Percentiles rank a stretch among this genome's conserved stretches.
Evolutionary conservation across 306 rosid genomes (phyloP).

Genomic region (Vigna radiata): DNA sequence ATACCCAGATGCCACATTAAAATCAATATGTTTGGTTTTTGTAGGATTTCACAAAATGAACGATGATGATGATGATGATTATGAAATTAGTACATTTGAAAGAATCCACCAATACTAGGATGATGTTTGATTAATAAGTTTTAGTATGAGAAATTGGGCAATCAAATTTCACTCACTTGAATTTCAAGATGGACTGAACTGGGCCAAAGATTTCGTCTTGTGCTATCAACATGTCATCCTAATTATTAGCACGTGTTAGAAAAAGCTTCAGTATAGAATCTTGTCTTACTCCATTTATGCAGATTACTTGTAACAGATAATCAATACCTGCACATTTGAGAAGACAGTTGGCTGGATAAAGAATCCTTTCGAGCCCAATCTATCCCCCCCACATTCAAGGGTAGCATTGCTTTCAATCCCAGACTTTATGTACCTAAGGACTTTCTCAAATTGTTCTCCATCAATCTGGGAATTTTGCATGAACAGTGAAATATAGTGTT

Average conservation of each 20-base stretch:
- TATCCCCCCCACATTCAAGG: conserved; percentile 88
- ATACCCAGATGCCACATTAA: conserved; percentile 1
- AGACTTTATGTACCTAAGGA: conserved; percentile 76
- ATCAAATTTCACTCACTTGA: conserved; percentile 68
- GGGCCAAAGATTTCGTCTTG: conserved; percentile 96
- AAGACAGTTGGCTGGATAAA: conserved; percentile 93
- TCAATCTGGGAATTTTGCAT: conserved; percentile 66
- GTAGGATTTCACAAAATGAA: neutral
- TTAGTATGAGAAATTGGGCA: neutral
- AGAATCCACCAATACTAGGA: neutral
- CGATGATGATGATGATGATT: neutral
- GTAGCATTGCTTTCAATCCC: conserved; percentile 79
- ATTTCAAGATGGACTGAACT: conserved; percentile 86
- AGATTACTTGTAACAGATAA: neutral
- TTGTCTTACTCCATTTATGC: conserved; percentile 1
- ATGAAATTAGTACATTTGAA: neutral
- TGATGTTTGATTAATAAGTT: neutral
- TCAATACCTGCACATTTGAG: conserved; percentile 84
- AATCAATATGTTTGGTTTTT: neutral
- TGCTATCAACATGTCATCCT: conserved; percentile 97
- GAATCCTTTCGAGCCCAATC: conserved; percentile 85
- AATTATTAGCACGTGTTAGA: conserved; percentile 37
- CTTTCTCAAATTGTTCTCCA: conserved; percentile 72
- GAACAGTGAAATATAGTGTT: conserved; percentile 29
- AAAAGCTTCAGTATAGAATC: conserved; percentile 20